Base-by-base conservation (phyloP, 1,284 basidiomycete species). In the Coriolopsis trogii region DNA sequence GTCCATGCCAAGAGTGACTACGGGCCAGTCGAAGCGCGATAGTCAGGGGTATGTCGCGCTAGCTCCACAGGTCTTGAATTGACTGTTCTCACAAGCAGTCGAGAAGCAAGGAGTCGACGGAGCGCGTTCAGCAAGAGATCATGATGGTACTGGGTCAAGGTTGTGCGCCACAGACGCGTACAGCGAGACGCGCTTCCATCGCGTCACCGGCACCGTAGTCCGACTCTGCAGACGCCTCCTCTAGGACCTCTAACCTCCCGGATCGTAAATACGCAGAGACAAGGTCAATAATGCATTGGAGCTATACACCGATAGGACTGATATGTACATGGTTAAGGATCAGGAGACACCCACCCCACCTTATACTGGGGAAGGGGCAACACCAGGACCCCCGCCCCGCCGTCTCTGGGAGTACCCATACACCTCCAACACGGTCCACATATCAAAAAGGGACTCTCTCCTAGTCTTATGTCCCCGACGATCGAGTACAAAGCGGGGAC, bases 401-500 rank as follows among this genome's bases (percentile, higher is more conserved):
- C 62, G 15, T 72, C 67, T 49, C 70, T 65, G 1, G 81, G 74
- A 51, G 71, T 65, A 7, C 89, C 88, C 78, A 91, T 84, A 52
- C 70, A 75, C 52, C 72, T 72, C 89, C 89, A 91, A 65, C 89
- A 92, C 5, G 81, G 76, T 4, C 63, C 75, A 66, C 90, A 92
- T 39, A 91, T 64, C 21, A 87, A 59, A 65, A 84, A 89, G 15
- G 89, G 90, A 58, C 81, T 89, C 65, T 92, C 88, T 9, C 86
- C 87, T 5, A 91, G 69, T 33, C 89, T 76, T 3, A 84, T 70
- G 68, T 92, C 90, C 15, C 83, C 84, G 18, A 83, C 72, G 29
- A 92, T 69, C 7, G 87, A 81, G 61, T 80, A 75, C 2, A 79
- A 72, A 0, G 89, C 89, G 2, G 89, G 87, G 3, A 85, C 81